phyloP scores from a whole-genome alignment of 331 rosid genomes.

The Telfairia occidentalis region DNA sequence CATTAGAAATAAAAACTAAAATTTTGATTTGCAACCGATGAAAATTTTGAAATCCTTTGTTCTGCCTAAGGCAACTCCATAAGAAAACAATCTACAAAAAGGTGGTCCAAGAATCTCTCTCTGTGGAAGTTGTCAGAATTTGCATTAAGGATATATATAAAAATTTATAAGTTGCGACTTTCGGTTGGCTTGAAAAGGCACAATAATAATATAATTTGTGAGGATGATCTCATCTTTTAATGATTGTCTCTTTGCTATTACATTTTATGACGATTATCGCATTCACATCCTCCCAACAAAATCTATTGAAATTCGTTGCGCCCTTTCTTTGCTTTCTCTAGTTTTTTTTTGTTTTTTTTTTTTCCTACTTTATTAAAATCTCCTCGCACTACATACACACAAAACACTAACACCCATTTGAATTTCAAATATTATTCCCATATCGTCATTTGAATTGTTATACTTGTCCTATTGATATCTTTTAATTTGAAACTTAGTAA shows the following conservation, averaged over 20 bases:
- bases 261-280: not conserved
- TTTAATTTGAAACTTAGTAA: not conserved
- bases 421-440: not conserved
- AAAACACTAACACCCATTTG: not conserved
- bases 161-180: not conserved
- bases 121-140: not conserved
- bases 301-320: not conserved
- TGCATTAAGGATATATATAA: not conserved
- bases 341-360: not conserved
- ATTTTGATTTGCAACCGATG: not conserved
- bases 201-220: not conserved
- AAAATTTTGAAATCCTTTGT: not conserved
- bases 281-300: conserved; percentile 7
- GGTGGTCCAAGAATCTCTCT: conserved; percentile 2
- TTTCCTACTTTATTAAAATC: not conserved
- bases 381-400: not conserved
- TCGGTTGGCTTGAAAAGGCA: conserved; percentile 6
- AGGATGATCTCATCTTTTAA: conserved; percentile 4
- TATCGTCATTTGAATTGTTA: not conserved
- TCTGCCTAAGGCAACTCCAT: not conserved
- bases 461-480: too few relatives aligned
- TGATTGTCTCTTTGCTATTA: conserved; percentile 2
- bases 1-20: too few relatives aligned
- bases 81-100: not conserved
- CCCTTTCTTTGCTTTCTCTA: not conserved